Percentiles rank a stretch among this genome's conserved stretches.
Conservation (phyloP, 495 filamentous ascomycete genomes). For the Hapsidospora chrysogenum region DNA sequence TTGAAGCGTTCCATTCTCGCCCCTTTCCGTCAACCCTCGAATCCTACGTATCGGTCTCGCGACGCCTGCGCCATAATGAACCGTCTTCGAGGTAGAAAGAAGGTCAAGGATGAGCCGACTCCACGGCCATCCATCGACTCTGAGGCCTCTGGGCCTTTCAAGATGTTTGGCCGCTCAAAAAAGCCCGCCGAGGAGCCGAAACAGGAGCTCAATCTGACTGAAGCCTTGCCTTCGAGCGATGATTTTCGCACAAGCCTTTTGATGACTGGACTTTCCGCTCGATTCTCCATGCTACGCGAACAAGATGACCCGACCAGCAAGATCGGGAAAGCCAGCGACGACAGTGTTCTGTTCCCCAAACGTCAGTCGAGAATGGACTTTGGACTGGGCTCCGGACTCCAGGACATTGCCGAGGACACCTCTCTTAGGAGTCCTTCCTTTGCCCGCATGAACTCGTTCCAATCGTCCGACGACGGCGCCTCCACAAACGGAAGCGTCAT, state of each 20-base stretch:
- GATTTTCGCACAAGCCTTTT: constrained; percentile 94
- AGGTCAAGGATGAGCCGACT: constrained; percentile 40
- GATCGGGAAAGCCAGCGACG: constrained; percentile 85
- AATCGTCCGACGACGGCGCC: constrained; percentile 54
- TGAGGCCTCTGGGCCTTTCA: constrained; percentile 28
- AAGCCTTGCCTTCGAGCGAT: constrained; percentile 63
- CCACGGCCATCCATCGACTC: constrained; percentile 32
- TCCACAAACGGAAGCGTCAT: constrained; percentile 47
- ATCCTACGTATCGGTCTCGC: too few species aligned
- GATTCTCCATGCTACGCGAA: constrained; percentile 91
- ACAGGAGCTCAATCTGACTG: constrained; percentile 51
- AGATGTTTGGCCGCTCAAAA: constrained; percentile 44
- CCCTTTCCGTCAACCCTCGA: too few species aligned
- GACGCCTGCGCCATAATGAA: constrained; percentile 58
- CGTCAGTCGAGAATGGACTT: constrained; percentile 52
- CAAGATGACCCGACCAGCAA: constrained; percentile 80
- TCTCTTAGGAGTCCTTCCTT: constrained; percentile 47
- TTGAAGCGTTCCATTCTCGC: too few species aligned
- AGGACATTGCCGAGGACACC: constrained; percentile 79
- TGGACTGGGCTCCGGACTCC: constrained; percentile 34
- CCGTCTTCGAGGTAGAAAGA: constrained; percentile 56
- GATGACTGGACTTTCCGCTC: constrained; percentile 86
- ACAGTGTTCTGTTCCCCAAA: constrained; percentile 76
- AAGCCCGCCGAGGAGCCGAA: constrained; percentile 38
- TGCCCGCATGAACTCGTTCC: constrained; percentile 31